Conservation (phyloP, 1,139 yeast genomes). For the Blastobotrys persicus region DNA sequence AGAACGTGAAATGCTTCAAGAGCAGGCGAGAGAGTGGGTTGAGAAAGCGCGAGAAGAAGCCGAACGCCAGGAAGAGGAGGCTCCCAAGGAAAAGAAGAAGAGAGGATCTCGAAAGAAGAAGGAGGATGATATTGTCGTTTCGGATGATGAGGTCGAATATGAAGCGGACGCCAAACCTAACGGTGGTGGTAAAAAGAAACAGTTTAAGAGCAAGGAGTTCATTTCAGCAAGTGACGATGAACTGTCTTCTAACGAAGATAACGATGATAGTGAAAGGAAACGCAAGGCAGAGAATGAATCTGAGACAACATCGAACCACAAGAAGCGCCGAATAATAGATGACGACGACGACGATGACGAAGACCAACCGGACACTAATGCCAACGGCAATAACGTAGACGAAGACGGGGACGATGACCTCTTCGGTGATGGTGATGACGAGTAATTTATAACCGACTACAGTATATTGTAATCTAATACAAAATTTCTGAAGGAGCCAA, state of each 20-base stretch:
- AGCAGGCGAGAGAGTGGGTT: conserved; percentile 82
- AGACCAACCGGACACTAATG: conserved; percentile 13
- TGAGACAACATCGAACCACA: conserved; percentile 20
- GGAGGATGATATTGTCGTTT: conserved; percentile 16
- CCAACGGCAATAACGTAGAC: conserved; percentile 18
- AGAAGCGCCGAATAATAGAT: conserved; percentile 29
- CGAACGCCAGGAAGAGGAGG: conserved; percentile 34
- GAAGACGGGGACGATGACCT: conserved; percentile 28
- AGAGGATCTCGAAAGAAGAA: conserved; percentile 25
- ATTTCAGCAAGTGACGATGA: conserved; percentile 25
- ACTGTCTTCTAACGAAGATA: conserved; percentile 17
- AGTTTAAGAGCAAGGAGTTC: conserved; percentile 26
- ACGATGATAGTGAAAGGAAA: conserved; percentile 15
- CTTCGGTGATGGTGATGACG: conserved; percentile 29
- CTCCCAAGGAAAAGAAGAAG: conserved; percentile 33
- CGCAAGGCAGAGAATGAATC: conserved; percentile 13
- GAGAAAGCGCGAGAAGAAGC: conserved; percentile 41
- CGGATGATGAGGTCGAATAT: conserved; percentile 12
- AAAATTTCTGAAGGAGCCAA: too few relatives aligned
- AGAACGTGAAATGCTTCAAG: conserved; percentile 76
- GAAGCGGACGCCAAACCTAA: conserved; percentile 8
- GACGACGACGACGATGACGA: conserved; percentile 35
- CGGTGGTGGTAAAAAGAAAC: conserved; percentile 18
- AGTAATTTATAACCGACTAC: conserved; percentile 12
- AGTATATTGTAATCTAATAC: conserved; percentile 7